Conservation (phyloP, 306 rosid species). For the Vicia villosa region DNA sequence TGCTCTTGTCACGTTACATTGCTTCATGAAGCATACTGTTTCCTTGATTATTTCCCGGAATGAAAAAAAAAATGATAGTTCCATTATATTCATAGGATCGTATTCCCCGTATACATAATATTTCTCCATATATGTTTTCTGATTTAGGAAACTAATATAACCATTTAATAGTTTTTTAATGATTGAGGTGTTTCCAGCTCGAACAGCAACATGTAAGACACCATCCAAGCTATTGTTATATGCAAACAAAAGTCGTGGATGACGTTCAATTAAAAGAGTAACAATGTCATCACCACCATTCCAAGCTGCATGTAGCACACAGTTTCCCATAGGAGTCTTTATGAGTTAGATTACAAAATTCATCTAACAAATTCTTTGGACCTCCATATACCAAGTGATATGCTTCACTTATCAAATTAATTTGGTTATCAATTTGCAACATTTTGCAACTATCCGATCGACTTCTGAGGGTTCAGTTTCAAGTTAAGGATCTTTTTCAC, state of each 20-base stretch:
- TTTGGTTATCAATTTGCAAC: not conserved
- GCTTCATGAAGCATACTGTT: conserved; percentile 33
- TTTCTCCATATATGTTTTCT: too few species aligned
- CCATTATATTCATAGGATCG: too few species aligned
- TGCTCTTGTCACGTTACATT: not conserved
- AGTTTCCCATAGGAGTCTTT: not conserved
- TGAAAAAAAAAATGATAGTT: too few species aligned
- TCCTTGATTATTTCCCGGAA: not conserved
- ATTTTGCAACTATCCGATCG: not conserved
- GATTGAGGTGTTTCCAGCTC: not conserved
- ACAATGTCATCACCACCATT: not conserved
- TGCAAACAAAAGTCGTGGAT: not conserved
- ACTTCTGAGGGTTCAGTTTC: not conserved
- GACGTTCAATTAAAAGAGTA: not conserved
- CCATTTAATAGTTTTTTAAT: not conserved
- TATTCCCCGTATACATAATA: too few species aligned
- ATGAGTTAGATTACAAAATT: not conserved
- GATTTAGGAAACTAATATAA: too few species aligned
- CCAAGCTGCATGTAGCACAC: too few species aligned
- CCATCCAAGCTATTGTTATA: not conserved
- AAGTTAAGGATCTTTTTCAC: not conserved
- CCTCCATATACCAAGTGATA: conserved; percentile 10
- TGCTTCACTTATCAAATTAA: not conserved
- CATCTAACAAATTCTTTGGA: not conserved
- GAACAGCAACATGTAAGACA: conserved; percentile 31